phyloP scores from a whole-genome alignment of 768 basidiomycete genomes.

The Royoungia palumana region DNA sequence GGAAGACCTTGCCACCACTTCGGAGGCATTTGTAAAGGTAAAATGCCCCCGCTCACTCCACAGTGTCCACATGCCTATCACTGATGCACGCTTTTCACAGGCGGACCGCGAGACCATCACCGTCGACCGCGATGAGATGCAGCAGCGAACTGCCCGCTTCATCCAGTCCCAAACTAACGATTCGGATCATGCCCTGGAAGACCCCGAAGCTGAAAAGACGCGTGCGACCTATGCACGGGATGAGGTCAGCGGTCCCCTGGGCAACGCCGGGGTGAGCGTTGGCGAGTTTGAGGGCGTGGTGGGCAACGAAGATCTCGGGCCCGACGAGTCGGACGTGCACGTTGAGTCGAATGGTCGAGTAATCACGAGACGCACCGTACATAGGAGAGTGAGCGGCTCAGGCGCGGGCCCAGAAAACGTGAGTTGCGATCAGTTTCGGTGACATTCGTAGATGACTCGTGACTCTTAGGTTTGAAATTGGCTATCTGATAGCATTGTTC shows the following conservation, averaged over 20 bases:
- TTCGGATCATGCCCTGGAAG: neutral
- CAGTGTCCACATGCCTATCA: too few relatives aligned
- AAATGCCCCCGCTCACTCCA: neutral
- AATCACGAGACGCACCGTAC: constrained; percentile 12
- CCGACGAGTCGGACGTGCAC: constrained; percentile 13
- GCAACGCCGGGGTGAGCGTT: constrained; percentile 26
- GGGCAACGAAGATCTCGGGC: constrained; percentile 28
- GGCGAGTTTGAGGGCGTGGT: constrained; percentile 32
- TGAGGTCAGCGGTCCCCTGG: constrained; percentile 26
- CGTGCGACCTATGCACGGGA: constrained; percentile 30
- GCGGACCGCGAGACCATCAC: constrained; percentile 22
- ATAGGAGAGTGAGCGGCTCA: too few relatives aligned
- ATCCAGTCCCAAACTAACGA: constrained; percentile 2
- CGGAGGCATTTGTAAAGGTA: constrained; percentile 68
- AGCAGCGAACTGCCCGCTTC: constrained; percentile 21
- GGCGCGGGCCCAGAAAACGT: constrained; percentile 16
- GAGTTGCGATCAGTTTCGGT: constrained; percentile 3
- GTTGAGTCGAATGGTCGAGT: constrained; percentile 25
- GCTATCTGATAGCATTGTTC: neutral
- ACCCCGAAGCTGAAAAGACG: constrained; percentile 17
- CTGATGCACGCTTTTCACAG: constrained; percentile 3
- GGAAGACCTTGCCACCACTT: constrained; percentile 57
- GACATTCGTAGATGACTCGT: neutral
- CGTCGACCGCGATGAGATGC: constrained; percentile 15
- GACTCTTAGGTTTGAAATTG: constrained; percentile 12